Evolutionary conservation across 345 rosid species (phyloP).

Genomic region (thale cress (Arabidopsis thaliana)): TAIR10.1 NC_003071.7:12760001-12760500

Average conservation of each 20-base stretch:
- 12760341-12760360: conserved; percentile 42
- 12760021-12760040: conserved; percentile 27
- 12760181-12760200: conserved; percentile 56
- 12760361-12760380: conserved; percentile 69
- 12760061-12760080: not conserved
- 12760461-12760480: conserved; percentile 76
- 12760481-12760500: conserved; percentile 59
- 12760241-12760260: conserved; percentile 81
- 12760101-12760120: not conserved
- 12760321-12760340: conserved; percentile 43
- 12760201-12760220: conserved; percentile 73
- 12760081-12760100: not conserved
- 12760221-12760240: conserved; percentile 65
- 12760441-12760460: conserved; percentile 74
- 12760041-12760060: not conserved
- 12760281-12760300: conserved; percentile 55
- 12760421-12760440: conserved; percentile 84
- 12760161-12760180: conserved; percentile 78
- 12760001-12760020: not conserved
- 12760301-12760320: conserved; percentile 51
- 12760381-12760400: conserved; percentile 57
- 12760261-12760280: conserved; percentile 73
- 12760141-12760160: conserved; percentile 75
- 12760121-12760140: conserved; percentile 13
- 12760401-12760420: conserved; percentile 73